These are phyloP conservation scores for Oryza coarctata DNA, from an alignment of 176 grass and related monocot species.

Conservation along the genomic window DNA sequence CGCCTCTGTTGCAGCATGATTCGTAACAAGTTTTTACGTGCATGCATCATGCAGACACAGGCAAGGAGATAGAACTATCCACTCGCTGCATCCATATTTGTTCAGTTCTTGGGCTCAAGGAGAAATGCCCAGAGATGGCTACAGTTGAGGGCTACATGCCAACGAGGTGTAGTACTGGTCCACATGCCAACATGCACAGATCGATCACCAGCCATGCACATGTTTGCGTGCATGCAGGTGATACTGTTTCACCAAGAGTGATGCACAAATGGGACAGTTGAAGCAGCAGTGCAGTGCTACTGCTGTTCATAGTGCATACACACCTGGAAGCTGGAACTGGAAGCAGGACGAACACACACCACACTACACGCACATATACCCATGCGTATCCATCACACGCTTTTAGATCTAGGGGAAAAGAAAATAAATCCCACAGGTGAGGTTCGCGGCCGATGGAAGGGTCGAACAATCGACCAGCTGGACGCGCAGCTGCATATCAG, in stretches of 20 bases:
- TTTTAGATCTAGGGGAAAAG: too few relatives aligned
- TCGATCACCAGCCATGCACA: background rate
- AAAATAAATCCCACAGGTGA: too few relatives aligned
- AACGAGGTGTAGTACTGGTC: background rate
- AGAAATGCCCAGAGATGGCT: background rate
- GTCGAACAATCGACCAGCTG: too few relatives aligned
- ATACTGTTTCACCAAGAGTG: background rate
- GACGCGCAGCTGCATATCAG: too few relatives aligned
- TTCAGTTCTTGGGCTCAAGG: background rate
- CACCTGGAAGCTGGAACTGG: background rate
- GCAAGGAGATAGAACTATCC: background rate
- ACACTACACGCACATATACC: too few relatives aligned
- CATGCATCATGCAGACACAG: background rate
- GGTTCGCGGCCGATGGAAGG: too few relatives aligned
- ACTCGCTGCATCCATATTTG: background rate
- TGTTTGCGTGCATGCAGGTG: background rate
- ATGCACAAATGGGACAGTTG: background rate
- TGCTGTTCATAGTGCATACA: background rate
- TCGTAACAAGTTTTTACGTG: background rate
- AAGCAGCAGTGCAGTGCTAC: background rate
- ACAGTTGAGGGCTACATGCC: background rate
- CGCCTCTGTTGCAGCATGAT: slow-evolving; percentile 3
- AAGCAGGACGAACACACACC: too few relatives aligned
- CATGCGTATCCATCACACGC: too few relatives aligned
- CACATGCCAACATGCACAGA: background rate